A percentile compares a stretch with the other conserved stretches of the same genome.
phyloP scores from a whole-genome alignment of 192 early-diverging fungal genomes.

The Kappamyces sp. region DNA sequence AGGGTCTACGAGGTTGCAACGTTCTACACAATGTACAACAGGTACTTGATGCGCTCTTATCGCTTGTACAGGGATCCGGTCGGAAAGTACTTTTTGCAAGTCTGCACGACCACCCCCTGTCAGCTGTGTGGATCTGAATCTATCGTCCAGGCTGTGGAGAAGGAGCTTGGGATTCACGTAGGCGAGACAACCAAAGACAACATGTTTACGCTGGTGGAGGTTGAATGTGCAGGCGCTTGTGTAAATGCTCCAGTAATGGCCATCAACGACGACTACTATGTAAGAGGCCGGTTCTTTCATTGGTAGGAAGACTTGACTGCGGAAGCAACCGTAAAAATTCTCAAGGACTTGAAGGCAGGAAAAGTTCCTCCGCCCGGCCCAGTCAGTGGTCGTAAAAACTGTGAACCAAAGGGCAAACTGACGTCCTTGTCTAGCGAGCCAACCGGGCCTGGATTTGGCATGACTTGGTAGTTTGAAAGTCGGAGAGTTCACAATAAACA shows the following conservation, averaged over 20 bases:
- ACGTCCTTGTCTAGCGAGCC: constrained; percentile 83
- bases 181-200: constrained; percentile 92
- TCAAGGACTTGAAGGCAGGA: constrained; percentile 82
- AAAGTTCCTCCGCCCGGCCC: constrained; percentile 75
- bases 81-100: constrained; percentile 97
- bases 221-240: constrained; percentile 98
- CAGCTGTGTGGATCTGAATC: constrained; percentile 89
- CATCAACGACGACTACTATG: constrained; percentile 96
- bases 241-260: constrained; percentile 96
- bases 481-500: background rate
- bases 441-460: constrained; percentile 83
- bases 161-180: constrained; percentile 84
- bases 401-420: constrained; percentile 76
- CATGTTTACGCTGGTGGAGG: constrained; percentile 97
- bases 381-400: constrained; percentile 74
- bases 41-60: constrained; percentile 37
- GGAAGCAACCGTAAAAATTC: constrained; percentile 77
- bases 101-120: constrained; percentile 98
- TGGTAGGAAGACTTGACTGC: constrained; percentile 90
- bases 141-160: constrained; percentile 81
- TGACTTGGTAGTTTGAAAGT: constrained; percentile 24
- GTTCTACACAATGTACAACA: constrained; percentile 99
- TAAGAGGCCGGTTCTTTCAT: constrained; percentile 20
- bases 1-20: constrained; percentile 99
- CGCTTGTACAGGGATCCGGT: constrained; percentile 69